Base-by-base conservation (phyloP, 352 stramenopile genomes). In the Elongisporangium undulatum region DNA sequence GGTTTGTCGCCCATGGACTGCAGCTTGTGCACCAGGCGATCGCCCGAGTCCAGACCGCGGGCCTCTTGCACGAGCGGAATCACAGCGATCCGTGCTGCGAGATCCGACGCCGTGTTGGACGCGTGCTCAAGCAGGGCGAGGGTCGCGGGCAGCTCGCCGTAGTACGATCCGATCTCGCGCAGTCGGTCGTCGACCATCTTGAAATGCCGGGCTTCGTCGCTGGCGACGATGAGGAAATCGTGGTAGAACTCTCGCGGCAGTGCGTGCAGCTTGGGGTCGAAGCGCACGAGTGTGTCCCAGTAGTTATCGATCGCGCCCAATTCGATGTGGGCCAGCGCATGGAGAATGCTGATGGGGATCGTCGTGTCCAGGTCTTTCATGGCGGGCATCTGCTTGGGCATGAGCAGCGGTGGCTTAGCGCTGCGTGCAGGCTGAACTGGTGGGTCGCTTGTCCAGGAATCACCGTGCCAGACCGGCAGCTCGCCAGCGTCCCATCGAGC, bases 251-350 rank as follows among this genome's bases (percentile, higher is more conserved):
- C 77, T 20, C 60, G 63, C 2, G 85, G 69, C 17, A 93, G 53
- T 7, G 73, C 38, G 51, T 89, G 77, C 22, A 26, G 49, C 0
- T 58, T 39, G 8, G 83, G 85, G 55, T 92, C 77, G 53, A 93
- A 95, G 26, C 85, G 85, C 53, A 91, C 82, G 53, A 95, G 57
- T 26, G 85, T 95, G 63, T 95, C 85, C 85, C 83, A 93, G 63
- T 95, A 95, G 57, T 95, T 95, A 64, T 95, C 85, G 57, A 95
- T 87, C 2, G 85, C 85, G 17, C 85, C 85, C 48, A 95, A 73
- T 59, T 95, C 85, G 62, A 95, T 95, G 68, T 95, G 85, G 20
- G 74, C 85, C n/a, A 95, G 70, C 7, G 82, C 79, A 50, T 95
- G 85, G 9, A 95, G 71, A 75, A 95, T 95, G 56, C 76, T 68